These are phyloP conservation scores for Bauhinia variegata DNA, from an alignment of 306 rosid genomes.

Conservation along the genomic window DNA sequence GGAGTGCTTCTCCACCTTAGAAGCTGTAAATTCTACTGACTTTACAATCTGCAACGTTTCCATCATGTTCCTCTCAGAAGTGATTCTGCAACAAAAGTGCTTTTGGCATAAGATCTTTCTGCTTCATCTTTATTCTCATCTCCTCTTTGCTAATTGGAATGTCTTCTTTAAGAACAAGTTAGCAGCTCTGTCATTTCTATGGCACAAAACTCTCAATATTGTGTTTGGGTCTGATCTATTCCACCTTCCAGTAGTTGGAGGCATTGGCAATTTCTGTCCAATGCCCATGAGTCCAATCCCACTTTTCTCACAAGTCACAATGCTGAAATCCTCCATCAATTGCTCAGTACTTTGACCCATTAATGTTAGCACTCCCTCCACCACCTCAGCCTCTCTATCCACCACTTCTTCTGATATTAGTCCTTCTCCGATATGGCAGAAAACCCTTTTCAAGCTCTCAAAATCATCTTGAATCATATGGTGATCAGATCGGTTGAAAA, in stretches of 20 bases:
- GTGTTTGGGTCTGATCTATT: slow-evolving; percentile 84
- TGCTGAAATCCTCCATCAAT: slow-evolving; percentile 81
- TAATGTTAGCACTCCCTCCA: slow-evolving; percentile 70
- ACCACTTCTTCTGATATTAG: slow-evolving; percentile 69
- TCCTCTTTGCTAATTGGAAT: slow-evolving; percentile 84
- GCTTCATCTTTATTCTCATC: slow-evolving; percentile 40
- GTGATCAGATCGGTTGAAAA: slow-evolving; percentile 60
- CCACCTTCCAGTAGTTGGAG: slow-evolving; percentile 95
- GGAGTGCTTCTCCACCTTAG: slow-evolving; percentile 17
- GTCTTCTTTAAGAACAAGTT: slow-evolving; percentile 79
- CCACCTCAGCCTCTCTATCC: slow-evolving; percentile 74
- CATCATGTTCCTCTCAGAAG: slow-evolving; percentile 18
- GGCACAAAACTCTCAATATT: slow-evolving; percentile 81
- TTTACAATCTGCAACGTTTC: slow-evolving; percentile 11
- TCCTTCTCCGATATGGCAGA: slow-evolving; percentile 79
- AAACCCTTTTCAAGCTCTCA: slow-evolving; percentile 65
- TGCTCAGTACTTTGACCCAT: slow-evolving; percentile 80
- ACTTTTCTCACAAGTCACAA: slow-evolving; percentile 69
- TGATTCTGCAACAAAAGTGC: slow-evolving; percentile 18
- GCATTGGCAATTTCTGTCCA: slow-evolving; percentile 76
- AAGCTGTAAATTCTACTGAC: slow-evolving; percentile 22
- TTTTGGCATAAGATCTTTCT: slow-evolving; percentile 10
- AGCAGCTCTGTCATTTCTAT: slow-evolving; percentile 74
- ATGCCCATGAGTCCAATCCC: slow-evolving; percentile 66
- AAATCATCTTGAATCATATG: slow-evolving; percentile 76